Evolutionary conservation across 2,329 filamentous ascomycete genomes (phyloP), one percentile per base, ranked within the genome.

Genomic region (Scedosporium boydii): DNA sequence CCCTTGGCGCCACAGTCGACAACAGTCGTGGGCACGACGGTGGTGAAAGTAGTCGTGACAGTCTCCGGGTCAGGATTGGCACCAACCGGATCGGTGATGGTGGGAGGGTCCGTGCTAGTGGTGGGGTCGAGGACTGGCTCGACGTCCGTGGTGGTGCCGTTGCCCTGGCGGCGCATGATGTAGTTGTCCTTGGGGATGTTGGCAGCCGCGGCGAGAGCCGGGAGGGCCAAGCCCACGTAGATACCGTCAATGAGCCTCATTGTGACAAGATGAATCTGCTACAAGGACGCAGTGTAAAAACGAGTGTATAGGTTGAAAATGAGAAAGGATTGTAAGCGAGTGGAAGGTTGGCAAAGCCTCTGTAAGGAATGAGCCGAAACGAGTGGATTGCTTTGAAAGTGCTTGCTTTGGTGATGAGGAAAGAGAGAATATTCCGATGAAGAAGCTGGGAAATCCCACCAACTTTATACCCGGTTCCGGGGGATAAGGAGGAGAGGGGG

Each of bases 21-120:
- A 12, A 23, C 68, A n/a, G 29, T 59, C n/a, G 42, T 12, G 12
- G 56, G 62, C 38, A 21, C 29, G 29, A 59, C 60, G 59, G 59
- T 34, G 26, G 57, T 62, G 6, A 63, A 56, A 1, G 63, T 65
- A 23, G 59, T 56, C 2, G 63, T 64, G 14, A 41, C 26, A 38
- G 64, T 60, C 46, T 60, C 29, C 26, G 63, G 62, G 62, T 26
- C 29, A 12, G 51, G 55, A 58, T 34, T 2, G 16, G 46, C 46
- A 48, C 26, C 27, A 14, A 55, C 18, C 18, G 6, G 6, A 26
- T 1, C 5, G 18, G 23, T 14, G 21, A 4, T 18, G 44, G 16
- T n/a, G n/a, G n/a, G n/a, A n/a, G n/a, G n/a, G n/a, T n/a, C n/a
- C n/a, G n/a, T n/a, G n/a, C n/a, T n/a, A n/a, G n/a, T n/a, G n/a